phyloP scores from a whole-genome alignment of 179 eudicot species.

The Corrigiola litoralis region DNA sequence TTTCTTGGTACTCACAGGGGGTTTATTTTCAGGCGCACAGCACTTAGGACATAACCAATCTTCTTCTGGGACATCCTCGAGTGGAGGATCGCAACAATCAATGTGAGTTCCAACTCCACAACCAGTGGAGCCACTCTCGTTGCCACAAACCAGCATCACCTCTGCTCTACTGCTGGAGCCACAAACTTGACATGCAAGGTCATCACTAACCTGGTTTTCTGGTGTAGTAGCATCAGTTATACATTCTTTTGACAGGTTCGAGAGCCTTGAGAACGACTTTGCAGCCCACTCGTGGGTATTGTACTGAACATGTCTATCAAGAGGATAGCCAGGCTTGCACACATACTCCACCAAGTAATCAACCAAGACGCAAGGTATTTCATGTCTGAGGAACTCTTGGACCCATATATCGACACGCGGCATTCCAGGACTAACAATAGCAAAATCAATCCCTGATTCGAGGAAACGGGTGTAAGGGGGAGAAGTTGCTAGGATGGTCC shows the following conservation, averaged over 20 bases:
- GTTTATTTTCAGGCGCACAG: slow-evolving; percentile 10
- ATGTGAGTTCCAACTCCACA: slow-evolving; percentile 85
- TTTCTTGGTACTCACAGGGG: slow-evolving; percentile 24
- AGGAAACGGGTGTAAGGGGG: slow-evolving; percentile 90
- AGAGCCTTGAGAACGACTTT: slow-evolving; percentile 52
- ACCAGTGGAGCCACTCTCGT: slow-evolving; percentile 57
- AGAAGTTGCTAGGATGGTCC: slow-evolving; percentile 88
- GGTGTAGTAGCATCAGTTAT: slow-evolving; percentile 27
- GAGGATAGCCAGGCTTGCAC: slow-evolving; percentile 87
- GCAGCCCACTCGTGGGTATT: slow-evolving; percentile 74
- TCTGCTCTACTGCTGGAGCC: slow-evolving; percentile 66
- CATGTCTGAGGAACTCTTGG: slow-evolving; percentile 72
- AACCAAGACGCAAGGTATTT: slow-evolving; percentile 72
- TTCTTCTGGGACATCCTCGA: slow-evolving; percentile 59
- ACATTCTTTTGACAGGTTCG: slow-evolving; percentile 39
- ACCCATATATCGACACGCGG: slow-evolving; percentile 83
- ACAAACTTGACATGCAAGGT: slow-evolving; percentile 60
- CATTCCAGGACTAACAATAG: slow-evolving; percentile 84
- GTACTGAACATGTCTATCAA: slow-evolving; percentile 70
- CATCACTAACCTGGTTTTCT: slow-evolving; percentile 29
- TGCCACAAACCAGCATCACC: slow-evolving; percentile 80
- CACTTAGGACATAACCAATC: slow-evolving; percentile 83
- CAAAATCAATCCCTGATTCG: slow-evolving; percentile 69
- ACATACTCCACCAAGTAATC: slow-evolving; percentile 92
- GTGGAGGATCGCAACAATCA: slow-evolving; percentile 85